Percentiles rank a stretch among this genome's conserved stretches.
Conservation (phyloP, 2,329 filamentous ascomycete genomes). For the Colletotrichum somersetense region DNA sequence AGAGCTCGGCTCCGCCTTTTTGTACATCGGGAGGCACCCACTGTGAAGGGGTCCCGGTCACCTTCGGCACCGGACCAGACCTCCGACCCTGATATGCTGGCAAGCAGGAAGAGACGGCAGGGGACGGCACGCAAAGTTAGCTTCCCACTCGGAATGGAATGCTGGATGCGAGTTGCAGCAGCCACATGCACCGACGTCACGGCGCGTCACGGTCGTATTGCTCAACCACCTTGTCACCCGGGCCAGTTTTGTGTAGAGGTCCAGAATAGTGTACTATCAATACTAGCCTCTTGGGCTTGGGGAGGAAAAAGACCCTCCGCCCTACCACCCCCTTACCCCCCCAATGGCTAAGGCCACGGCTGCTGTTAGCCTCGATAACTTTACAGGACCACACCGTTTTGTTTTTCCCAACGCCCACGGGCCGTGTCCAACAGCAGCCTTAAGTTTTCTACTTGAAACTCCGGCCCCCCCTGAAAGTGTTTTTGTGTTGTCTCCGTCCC, state of each 20-base stretch:
- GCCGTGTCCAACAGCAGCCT: slow-evolving; percentile 17
- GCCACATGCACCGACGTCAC: slow-evolving; percentile 23
- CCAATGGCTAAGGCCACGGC: slow-evolving; percentile 7
- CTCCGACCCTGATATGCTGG: neutral
- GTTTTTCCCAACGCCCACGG: slow-evolving; percentile 32
- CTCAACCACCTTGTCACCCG: neutral
- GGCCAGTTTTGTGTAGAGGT: slow-evolving; percentile 6
- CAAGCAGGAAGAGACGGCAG: neutral
- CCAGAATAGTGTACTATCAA: slow-evolving; percentile 24
- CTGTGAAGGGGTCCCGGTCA: neutral
- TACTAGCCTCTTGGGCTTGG: slow-evolving; percentile 17
- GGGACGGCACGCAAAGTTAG: neutral
- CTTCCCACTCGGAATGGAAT: neutral
- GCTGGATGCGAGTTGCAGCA: neutral
- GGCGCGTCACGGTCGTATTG: neutral
- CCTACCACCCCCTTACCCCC: neutral
- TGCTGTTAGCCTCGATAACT: slow-evolving; percentile 15
- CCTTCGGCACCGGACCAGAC: neutral
- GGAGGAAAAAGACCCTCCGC: neutral
- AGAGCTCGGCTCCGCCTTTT: neutral
- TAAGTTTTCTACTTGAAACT: slow-evolving; percentile 33
- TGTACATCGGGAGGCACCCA: neutral
- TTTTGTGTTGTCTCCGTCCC: slow-evolving; percentile 31
- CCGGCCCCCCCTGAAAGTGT: slow-evolving; percentile 20
- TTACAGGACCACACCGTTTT: slow-evolving; percentile 19